phyloP scores from a whole-genome alignment of 1,139 yeast species.

The Yamadazyma epiphylla region DNA sequence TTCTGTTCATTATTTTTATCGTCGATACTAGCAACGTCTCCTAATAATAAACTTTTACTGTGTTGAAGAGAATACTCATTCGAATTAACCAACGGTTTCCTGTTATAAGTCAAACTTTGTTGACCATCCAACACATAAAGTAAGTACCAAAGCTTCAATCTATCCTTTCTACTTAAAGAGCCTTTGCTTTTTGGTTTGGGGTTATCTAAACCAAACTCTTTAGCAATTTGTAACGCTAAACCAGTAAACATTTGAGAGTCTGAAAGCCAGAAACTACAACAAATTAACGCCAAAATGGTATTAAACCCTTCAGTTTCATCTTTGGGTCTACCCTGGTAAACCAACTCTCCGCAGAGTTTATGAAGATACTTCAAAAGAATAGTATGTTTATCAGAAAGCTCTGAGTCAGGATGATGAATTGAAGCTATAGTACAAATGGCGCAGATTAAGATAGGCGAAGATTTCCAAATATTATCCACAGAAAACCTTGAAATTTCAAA shows the following conservation, averaged over 20 bases:
- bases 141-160: slow-evolving; percentile 62
- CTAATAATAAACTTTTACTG: slow-evolving; percentile 29
- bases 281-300: slow-evolving; percentile 57
- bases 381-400: slow-evolving; percentile 31
- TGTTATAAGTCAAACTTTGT: slow-evolving; percentile 58
- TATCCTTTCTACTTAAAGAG: slow-evolving; percentile 31
- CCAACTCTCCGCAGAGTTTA: slow-evolving; percentile 41
- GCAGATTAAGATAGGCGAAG: slow-evolving; percentile 57
- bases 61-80: slow-evolving; percentile 41
- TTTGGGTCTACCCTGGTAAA: slow-evolving; percentile 38
- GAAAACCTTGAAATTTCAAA: slow-evolving; percentile 54
- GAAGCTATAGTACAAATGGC: slow-evolving; percentile 63
- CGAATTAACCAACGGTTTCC: slow-evolving; percentile 51
- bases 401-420: slow-evolving; percentile 49
- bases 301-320: slow-evolving; percentile 53
- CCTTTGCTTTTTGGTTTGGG: slow-evolving; percentile 20
- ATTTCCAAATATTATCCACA: slow-evolving; percentile 49
- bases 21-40: slow-evolving; percentile 3
- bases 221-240: slow-evolving; percentile 61
- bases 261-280: slow-evolving; percentile 69
- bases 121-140: slow-evolving; percentile 69
- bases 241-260: slow-evolving; percentile 66
- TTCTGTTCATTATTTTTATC: neutral
- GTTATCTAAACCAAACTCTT: slow-evolving; percentile 47
- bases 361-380: slow-evolving; percentile 42